phyloP scores from a whole-genome alignment of 441 rosid genomes.

The Melianthus villosus region DNA sequence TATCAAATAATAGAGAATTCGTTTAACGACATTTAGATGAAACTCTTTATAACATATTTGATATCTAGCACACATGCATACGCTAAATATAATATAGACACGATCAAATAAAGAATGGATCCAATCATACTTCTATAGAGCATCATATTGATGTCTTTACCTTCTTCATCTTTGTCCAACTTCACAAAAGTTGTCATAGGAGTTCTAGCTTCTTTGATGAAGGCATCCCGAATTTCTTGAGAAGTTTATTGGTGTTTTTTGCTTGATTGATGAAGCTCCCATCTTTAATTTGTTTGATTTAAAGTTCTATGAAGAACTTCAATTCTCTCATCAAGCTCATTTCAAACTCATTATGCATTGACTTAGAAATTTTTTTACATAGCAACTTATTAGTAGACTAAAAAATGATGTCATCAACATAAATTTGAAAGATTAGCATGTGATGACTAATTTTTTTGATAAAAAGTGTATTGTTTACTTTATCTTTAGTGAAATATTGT shows the following conservation, averaged over 20 bases:
- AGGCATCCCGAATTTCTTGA: neutral
- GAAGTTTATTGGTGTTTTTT: neutral
- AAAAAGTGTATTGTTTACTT: neutral
- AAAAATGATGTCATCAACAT: conserved; percentile 4
- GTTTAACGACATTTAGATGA: no score
- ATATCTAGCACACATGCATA: neutral
- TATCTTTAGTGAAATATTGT: neutral
- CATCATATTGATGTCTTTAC: neutral
- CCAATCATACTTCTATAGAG: neutral
- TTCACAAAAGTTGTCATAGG: neutral
- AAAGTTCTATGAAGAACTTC: neutral
- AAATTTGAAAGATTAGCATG: conserved; percentile 1
- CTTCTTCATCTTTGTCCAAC: neutral
- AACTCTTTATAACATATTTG: neutral
- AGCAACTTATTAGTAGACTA: neutral
- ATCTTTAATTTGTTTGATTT: neutral
- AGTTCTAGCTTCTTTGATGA: neutral
- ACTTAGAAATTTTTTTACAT: neutral
- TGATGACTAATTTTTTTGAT: neutral
- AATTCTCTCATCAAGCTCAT: conserved; percentile 7
- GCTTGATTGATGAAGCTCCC: neutral
- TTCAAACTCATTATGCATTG: neutral
- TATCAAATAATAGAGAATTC: no score
- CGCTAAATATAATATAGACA: neutral
- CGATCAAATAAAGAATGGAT: neutral